These are phyloP conservation scores for Colletotrichum aenigma DNA, from an alignment of 2,329 filamentous ascomycete species.

Conservation along the genomic window DNA sequence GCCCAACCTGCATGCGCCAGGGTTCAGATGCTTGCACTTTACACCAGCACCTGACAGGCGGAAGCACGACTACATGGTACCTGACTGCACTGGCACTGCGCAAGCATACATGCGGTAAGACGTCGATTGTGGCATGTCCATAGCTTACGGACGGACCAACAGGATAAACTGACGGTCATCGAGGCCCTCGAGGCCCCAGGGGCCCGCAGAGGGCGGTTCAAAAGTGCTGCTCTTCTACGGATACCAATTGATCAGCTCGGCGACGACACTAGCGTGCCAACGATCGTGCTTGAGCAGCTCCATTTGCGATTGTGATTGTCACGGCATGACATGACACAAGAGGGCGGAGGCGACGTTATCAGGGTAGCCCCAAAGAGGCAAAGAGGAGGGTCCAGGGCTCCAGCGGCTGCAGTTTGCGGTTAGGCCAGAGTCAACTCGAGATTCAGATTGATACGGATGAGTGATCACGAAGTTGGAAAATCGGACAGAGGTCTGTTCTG, in stretches of 20 bases:
- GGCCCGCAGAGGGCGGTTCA: not conserved
- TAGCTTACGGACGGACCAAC: not conserved
- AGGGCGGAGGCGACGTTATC: not conserved
- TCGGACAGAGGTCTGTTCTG: not conserved
- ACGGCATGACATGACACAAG: not conserved
- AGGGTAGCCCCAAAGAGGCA: not conserved
- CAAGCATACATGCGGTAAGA: not conserved
- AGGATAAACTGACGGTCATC: not conserved
- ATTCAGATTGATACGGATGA: too few relatives aligned
- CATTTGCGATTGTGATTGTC: not conserved
- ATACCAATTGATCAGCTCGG: not conserved
- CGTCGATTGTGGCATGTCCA: not conserved
- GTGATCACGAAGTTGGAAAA: not conserved
- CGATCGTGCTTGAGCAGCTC: not conserved
- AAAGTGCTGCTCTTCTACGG: not conserved
- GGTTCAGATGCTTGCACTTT: not conserved
- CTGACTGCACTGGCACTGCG: not conserved
- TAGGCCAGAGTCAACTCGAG: not conserved
- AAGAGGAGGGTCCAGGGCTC: not conserved
- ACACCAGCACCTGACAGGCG: not conserved
- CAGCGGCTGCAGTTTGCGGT: not conserved
- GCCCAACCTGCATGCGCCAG: not conserved
- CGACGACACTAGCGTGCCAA: not conserved
- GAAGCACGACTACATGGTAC: not conserved
- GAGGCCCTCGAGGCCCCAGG: not conserved